Base-by-base conservation (phyloP, 2,329 filamentous ascomycete genomes). In the Cladosporium sp. region DNA sequence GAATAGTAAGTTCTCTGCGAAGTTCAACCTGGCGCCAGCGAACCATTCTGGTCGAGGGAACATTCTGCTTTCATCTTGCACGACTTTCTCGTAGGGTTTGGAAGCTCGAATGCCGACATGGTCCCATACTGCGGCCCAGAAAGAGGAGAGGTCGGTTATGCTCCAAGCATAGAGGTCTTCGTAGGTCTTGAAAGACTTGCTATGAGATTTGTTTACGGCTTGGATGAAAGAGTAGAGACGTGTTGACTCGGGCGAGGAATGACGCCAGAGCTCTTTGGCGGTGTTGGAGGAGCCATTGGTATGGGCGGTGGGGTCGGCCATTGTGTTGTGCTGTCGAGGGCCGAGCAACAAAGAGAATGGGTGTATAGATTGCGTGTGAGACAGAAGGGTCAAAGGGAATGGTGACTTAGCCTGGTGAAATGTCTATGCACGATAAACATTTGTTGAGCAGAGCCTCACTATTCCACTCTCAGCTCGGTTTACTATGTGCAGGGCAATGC, bases 1-100 rank as follows among this genome's bases (percentile, higher is more conserved):
- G 71, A 87, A 97, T 3, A 99, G 84, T 55, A 97, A 79, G 71
- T 99, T 99, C 76, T 97, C 90, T 24, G 93, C 92, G 71, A 97
- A 97, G 73, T 97, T 99, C 63, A 97, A 79, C 58, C 79, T 85
- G 13, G 89, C 83, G 9, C 87, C 87, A 57, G 84, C 73, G 72
- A 97, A 97, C 78, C 96, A 97, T 59, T 86, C 78, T 7, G 93
- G 92, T 22, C 91, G 86, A 22, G 93, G 93, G 67, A 91, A 97
- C 81, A 97, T 89, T 47, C 83, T 79, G 15, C n/a, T 24, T 56
- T 83, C 74, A 39, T 81, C 71, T 22, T 88, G 83, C 17, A 96
- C 77, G 40, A 90, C 87, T 86, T 92, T 66, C 24, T 48, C 52
- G 69, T 83, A 92, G 7, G 78, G 73, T 66, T 77, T 78, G 22